phyloP scores from a whole-genome alignment of 352 stramenopile genomes.

The Pythium oligandrum region DNA sequence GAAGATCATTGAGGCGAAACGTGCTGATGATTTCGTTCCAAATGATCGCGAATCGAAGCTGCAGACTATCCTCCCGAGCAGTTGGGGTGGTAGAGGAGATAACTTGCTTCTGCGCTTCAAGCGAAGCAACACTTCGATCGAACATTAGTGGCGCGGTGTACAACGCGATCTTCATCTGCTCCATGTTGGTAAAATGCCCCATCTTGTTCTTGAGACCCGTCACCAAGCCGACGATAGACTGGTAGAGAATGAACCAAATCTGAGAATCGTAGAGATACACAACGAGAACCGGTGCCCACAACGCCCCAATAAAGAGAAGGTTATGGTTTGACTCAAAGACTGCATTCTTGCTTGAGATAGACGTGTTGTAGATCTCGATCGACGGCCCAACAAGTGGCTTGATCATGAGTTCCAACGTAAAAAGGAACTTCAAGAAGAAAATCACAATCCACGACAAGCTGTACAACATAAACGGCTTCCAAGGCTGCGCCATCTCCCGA shows the following conservation, averaged over 20 bases:
- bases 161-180: conserved; percentile 63
- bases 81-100: not conserved
- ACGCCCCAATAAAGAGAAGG: conserved; percentile 65
- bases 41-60: conserved; percentile 77
- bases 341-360: conserved; percentile 27
- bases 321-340: conserved; percentile 75
- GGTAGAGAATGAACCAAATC: conserved; percentile 85
- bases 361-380: conserved; percentile 69
- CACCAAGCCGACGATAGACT: conserved; percentile 68
- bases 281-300: conserved; percentile 76
- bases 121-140: conserved; percentile 60
- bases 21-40: conserved; percentile 87
- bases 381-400: conserved; percentile 68
- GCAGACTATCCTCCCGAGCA: conserved; percentile 37
- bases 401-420: conserved; percentile 81
- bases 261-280: conserved; percentile 87
- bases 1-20: conserved; percentile 78
- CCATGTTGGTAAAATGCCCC: conserved; percentile 62
- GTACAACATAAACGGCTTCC: conserved; percentile 57
- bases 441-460: conserved; percentile 66
- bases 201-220: conserved; percentile 77
- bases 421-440: conserved; percentile 75
- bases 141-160: conserved; percentile 58
- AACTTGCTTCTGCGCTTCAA: conserved; percentile 32
- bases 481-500: conserved; percentile 62